phyloP scores from a whole-genome alignment of 805 yeast genomes.

The Yarrowia hollandica region DNA sequence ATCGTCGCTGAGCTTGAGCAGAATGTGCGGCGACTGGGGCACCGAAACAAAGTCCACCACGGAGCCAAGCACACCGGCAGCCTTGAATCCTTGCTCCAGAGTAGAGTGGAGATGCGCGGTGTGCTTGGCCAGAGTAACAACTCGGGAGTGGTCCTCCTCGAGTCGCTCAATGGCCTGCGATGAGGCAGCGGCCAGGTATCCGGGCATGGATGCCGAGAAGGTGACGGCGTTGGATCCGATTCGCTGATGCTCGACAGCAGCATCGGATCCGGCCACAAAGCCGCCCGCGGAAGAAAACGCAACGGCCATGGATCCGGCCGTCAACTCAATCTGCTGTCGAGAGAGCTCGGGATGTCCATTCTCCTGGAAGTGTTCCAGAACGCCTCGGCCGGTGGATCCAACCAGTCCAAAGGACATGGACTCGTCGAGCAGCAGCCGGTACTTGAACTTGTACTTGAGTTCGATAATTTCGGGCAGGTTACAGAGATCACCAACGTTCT shows the following conservation, averaged over 20 bases:
- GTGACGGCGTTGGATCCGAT: constrained; percentile 87
- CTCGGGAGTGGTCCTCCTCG: constrained; percentile 39
- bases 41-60: background rate
- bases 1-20: constrained; percentile 56
- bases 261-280: constrained; percentile 80
- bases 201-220: constrained; percentile 92
- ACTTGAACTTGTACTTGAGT: constrained; percentile 78
- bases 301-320: constrained; percentile 81
- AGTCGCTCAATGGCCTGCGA: constrained; percentile 34
- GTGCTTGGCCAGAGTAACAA: constrained; percentile 33
- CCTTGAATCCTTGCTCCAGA: constrained; percentile 29
- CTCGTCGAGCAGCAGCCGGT: constrained; percentile 85
- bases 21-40: constrained; percentile 63
- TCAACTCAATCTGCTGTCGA: constrained; percentile 73
- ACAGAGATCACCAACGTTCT: constrained; percentile 76
- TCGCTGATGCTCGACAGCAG: constrained; percentile 89
- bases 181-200: constrained; percentile 64
- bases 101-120: constrained; percentile 31
- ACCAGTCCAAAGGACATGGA: constrained; percentile 80
- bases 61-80: background rate
- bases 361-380: constrained; percentile 53
- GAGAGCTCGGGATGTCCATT: constrained; percentile 47
- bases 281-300: constrained; percentile 89
- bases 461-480: constrained; percentile 66
- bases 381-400: constrained; percentile 83